Base-by-base conservation (phyloP, 345 rosid genomes). In the Arabidopsis suecica region DNA sequence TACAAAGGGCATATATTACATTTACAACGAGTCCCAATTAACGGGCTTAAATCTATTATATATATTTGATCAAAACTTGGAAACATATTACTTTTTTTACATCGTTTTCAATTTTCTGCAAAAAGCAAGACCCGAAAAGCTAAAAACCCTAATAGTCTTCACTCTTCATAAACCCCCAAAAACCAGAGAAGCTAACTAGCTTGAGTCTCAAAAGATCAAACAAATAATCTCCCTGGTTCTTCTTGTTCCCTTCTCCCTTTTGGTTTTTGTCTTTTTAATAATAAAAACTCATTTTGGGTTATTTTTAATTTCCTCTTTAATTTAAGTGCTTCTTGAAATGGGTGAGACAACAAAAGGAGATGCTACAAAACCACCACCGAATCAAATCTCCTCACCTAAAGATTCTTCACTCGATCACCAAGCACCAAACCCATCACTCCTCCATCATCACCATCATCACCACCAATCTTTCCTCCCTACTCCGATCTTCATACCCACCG, bases 391-490 rank as follows among this genome's bases (percentile, higher is more conserved):
- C 82, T 12, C 92, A 40, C 89, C 92, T 9, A 82, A 79, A 70
- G 90, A 86, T 68, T 80, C 86, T 28, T 72, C 78, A 44, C 61
- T 61, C 41, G 75, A 79, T 79, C 66, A 74, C 61, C 78, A 69
- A 38, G 76, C 89, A 33, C 66, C 88, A 14, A 86, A 79, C 53
- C 45, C 84, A 57, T 61, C 78, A 78, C 60, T 45, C 41, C 41
- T 58, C 37, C 81, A 20, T 10, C 87, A 76, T 22, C 71, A 73
- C 68, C 85, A 65, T 44, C 84, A 70, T 60, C 91, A 68, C 5
- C 91, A 84, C 9, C 87, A 75, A 48, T 62, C 84, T 50, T 87
- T 84, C 80, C 73, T 83, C 59, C 77, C 98, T 34, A 60, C 90
- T 30, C 93, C 90, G 36, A 73, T 86, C 36, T 91, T 77, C 77